Conservation (phyloP, 2,329 filamentous ascomycete genomes). For the Xylariaceae sp. region DNA sequence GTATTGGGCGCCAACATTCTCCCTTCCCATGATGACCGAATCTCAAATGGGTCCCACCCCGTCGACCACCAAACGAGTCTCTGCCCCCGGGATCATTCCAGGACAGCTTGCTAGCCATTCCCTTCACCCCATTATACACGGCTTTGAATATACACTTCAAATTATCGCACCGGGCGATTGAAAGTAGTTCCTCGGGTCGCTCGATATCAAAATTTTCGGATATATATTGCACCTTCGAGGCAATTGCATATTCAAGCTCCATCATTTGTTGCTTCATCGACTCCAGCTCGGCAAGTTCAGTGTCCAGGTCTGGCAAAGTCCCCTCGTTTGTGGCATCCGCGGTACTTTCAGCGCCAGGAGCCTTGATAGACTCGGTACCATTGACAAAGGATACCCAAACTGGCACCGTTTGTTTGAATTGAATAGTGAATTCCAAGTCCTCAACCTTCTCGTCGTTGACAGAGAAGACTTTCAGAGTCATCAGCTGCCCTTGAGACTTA, state of each 20-base stretch:
- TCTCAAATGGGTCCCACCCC: conserved; percentile 26
- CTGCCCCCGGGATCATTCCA: conserved; percentile 24
- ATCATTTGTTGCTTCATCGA: conserved; percentile 45
- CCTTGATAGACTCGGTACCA: conserved; percentile 41
- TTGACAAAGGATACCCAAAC: conserved; percentile 47
- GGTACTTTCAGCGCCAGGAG: conserved; percentile 20
- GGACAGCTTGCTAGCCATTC: conserved; percentile 40
- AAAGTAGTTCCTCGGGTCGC: conserved; percentile 25
- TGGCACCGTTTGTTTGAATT: conserved; percentile 51
- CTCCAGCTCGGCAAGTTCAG: conserved; percentile 49
- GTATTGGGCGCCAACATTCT: conserved; percentile 22
- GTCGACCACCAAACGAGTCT: conserved; percentile 14
- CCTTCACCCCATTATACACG: conserved; percentile 44
- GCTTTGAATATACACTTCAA: conserved; percentile 47
- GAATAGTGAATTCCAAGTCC: conserved; percentile 45
- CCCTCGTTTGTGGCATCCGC: conserved; percentile 23
- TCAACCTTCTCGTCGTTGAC: conserved; percentile 46
- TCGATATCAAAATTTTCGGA: conserved; percentile 39
- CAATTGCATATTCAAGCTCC: conserved; percentile 47
- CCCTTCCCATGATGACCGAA: conserved; percentile 26
- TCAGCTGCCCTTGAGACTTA: conserved; percentile 45
- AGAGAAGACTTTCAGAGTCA: conserved; percentile 48
- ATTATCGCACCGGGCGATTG: conserved; percentile 42
- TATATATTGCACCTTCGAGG: conserved; percentile 45
- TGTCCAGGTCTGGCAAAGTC: conserved; percentile 38